phyloP scores from a whole-genome alignment of 495 filamentous ascomycete genomes.

The Aspergillus sclerotioniger region DNA sequence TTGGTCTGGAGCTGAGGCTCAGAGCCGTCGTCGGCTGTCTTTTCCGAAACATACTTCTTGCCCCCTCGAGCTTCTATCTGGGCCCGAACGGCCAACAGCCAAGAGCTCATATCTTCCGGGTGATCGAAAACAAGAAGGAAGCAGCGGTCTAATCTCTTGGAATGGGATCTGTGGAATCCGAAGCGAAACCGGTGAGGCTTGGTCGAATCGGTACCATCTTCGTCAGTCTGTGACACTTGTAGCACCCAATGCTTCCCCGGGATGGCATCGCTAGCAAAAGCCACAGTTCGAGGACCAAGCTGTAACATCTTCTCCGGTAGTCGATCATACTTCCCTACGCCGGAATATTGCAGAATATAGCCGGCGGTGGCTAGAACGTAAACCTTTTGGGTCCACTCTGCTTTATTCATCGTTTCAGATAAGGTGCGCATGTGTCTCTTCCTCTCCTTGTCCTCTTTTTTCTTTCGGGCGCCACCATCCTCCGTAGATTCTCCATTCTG shows the following conservation, averaged over 20 bases:
- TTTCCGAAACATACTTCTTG: conserved; percentile 61
- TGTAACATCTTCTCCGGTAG: conserved; percentile 84
- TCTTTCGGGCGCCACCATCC: conserved; percentile 28
- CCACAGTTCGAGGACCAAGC: conserved; percentile 79
- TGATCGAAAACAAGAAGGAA: conserved; percentile 79
- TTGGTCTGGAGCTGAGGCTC: conserved; percentile 42
- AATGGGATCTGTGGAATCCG: conserved; percentile 58
- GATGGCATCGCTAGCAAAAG: conserved; percentile 91
- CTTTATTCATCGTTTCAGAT: conserved; percentile 60
- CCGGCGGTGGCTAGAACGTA: conserved; percentile 81
- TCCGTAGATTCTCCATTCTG: conserved; percentile 29
- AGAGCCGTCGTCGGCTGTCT: conserved; percentile 32
- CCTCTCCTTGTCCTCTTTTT: conserved; percentile 44
- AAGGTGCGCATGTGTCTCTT: conserved; percentile 46
- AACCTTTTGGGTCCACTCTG: conserved; percentile 80
- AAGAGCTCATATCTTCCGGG: conserved; percentile 82
- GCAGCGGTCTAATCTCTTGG: conserved; percentile 60
- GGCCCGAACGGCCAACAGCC: conserved; percentile 63
- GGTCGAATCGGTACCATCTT: conserved; percentile 53
- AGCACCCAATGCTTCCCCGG: conserved; percentile 91
- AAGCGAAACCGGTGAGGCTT: conserved; percentile 70
- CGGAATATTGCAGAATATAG: conserved; percentile 83
- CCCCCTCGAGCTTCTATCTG: conserved; percentile 70
- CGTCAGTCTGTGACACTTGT: conserved; percentile 76
- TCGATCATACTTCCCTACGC: conserved; percentile 74